Conservation (phyloP, 2,329 filamentous ascomycete species). For the Penicillium sp. region DNA sequence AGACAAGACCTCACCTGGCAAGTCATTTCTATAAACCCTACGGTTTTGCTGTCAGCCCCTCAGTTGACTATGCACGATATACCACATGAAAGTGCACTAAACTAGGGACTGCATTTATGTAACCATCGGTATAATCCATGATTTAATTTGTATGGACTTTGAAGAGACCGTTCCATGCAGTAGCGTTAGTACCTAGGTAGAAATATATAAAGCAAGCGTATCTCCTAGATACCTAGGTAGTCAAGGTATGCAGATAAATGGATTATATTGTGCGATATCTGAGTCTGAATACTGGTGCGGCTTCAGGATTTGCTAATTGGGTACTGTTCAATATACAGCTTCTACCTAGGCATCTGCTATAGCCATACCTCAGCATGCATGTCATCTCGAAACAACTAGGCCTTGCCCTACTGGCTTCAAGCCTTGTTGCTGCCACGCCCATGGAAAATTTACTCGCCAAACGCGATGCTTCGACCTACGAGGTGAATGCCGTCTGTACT, state of each 20-base stretch:
- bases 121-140: background rate
- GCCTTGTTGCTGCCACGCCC: constrained; percentile 8
- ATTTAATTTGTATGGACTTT: background rate
- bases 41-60: background rate
- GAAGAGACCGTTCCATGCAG: background rate
- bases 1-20: too few species aligned
- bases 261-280: background rate
- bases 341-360: background rate
- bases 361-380: constrained; percentile 3
- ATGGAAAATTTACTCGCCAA: constrained; percentile 6
- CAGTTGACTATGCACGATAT: background rate
- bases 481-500: constrained; percentile 9
- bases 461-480: constrained; percentile 11
- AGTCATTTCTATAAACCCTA: too few species aligned
- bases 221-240: background rate
- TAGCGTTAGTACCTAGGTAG: too few species aligned
- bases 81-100: background rate
- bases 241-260: background rate
- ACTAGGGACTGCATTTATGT: background rate
- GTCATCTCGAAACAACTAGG: constrained; percentile 4
- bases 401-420: constrained; percentile 7
- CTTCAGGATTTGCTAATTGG: background rate
- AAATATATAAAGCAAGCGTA: too few species aligned
- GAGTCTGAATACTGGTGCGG: background rate
- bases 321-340: background rate